Conservation (phyloP, 768 basidiomycete species). For the Rhodocollybia butyracea region DNA sequence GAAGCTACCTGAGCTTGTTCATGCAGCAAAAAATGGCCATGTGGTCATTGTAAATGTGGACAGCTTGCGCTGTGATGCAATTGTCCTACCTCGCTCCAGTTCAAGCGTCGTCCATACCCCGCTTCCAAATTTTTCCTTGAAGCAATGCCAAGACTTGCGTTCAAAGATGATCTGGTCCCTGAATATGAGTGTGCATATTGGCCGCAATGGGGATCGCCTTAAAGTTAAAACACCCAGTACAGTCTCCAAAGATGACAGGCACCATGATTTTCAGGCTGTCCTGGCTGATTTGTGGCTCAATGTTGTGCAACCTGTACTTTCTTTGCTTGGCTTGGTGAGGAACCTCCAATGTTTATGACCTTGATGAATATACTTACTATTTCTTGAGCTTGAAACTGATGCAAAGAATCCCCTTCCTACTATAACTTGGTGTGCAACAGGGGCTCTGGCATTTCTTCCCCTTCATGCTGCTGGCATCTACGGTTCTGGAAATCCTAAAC, state of each 20-base stretch:
- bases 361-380: not conserved
- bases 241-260: no score
- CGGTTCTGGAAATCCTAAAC: constrained; percentile 17
- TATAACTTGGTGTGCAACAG: not conserved
- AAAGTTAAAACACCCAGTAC: no score
- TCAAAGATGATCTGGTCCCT: no score
- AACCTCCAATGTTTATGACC: not conserved
- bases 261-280: no score
- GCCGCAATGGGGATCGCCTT: no score
- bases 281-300: no score
- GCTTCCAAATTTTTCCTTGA: not conserved
- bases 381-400: no score
- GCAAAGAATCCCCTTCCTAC: not conserved
- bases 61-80: constrained; percentile 16
- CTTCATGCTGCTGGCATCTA: not conserved
- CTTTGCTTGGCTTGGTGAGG: no score
- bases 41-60: constrained; percentile 19
- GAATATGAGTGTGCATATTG: no score
- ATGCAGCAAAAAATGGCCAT: constrained; percentile 8
- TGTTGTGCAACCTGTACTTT: no score
- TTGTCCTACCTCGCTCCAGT: not conserved
- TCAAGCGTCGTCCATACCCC: not conserved
- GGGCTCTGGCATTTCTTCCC: not conserved
- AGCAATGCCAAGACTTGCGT: not conserved
- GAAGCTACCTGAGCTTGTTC: not conserved